Evolutionary conservation across 1,284 basidiomycete genomes (phyloP), one percentile per base, ranked within the genome.

Genomic region (Leccinum pachyderme): DNA sequence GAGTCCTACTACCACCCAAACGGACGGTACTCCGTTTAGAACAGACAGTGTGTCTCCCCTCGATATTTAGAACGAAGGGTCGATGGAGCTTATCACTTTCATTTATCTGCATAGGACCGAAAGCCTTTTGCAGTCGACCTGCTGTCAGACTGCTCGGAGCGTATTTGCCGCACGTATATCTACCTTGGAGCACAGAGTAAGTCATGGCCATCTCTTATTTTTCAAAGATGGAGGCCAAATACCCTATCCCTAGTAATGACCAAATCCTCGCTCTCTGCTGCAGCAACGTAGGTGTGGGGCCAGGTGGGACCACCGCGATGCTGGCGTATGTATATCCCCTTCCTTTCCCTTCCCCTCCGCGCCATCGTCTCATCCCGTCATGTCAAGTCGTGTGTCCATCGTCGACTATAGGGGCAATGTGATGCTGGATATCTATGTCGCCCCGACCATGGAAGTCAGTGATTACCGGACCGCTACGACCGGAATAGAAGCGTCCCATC

Each of bases 231-330:
- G 70, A 71, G 50, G 49, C 64, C 32, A 72, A 68, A 56, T 67
- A 70, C 43, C 67, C 67, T 49, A 48, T 61, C 65, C 71, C 67
- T 55, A 66, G 65, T 53, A 68, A 71, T 27, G 81, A 84, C 22
- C 75, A 76, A 52, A 75, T 81, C 59, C 67, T 84, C 39, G 75
- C 81, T 9, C 68, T 87, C 43, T 79, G 82, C 18, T 84, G 82
- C 65, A 75, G 77, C 44, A 82, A 81, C 58, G 82, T 88, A n/a
- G 86, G 86, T n/a, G 84, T 86, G 44, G 86, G 86, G 35, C 83
- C 84, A 28, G 86, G 87, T 4, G 87, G 87, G 7, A 86, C 84
- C 24, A 90, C 89, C 1, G 80, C 82, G 29, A 87, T 90, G 84
- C 75, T 90, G 33, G 88, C 87, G 88, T 90, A 72, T 58, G 82